Base-by-base conservation (phyloP, 441 rosid genomes). In the Omphalea diandra region DNA sequence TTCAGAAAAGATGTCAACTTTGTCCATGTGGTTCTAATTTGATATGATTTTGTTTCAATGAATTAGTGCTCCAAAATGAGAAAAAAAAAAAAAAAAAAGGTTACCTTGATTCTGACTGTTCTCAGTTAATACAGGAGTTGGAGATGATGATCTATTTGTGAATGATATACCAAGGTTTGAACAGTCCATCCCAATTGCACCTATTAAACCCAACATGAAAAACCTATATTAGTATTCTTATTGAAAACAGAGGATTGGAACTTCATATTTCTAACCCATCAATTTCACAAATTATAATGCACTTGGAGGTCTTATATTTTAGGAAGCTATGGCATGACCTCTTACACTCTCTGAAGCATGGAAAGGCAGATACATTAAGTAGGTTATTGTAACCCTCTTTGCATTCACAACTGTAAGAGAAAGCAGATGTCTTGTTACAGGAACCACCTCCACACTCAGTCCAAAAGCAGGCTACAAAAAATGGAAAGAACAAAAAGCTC, bases 141-240 rank as follows among this genome's bases (percentile, higher is more conserved):
- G 65, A 12, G 83, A 11, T 7, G 74, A 5, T 26, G 96, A 70
- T 49, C 5, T 22, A 57, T 81, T 85, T 18, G 77, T n/a, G 43
- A 76, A 0, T 32, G 80, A 63, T 46, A 89, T 68, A 58, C 94
- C 96, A 20, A 89, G 84, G 69, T 73, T 68, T 27, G 64, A 10
- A 55, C 98, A 90, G 67, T 90, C 89, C 89, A 79, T 44, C 79
- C 96, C 98, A 31, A 93, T 71, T 32, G 90, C 76, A 88, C 98
- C 98, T 92, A 76, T 27, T 14, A 70, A 61, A 32, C 3, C 35
- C 33, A 72, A 36, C 52, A 73, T 54, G 26, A 20, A 49, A 56
- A 33, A 31, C 31, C 46, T 35, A 52, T 6, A 3, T 62, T 35
- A 35, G 29, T 10, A n/a, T 54, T 64, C 69, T 29, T 43, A 31